A percentile compares a stretch with the other conserved stretches of the same genome.
These are phyloP conservation scores for Ogataea pini DNA, from an alignment of 805 yeast species.

Conservation along the genomic window DNA sequence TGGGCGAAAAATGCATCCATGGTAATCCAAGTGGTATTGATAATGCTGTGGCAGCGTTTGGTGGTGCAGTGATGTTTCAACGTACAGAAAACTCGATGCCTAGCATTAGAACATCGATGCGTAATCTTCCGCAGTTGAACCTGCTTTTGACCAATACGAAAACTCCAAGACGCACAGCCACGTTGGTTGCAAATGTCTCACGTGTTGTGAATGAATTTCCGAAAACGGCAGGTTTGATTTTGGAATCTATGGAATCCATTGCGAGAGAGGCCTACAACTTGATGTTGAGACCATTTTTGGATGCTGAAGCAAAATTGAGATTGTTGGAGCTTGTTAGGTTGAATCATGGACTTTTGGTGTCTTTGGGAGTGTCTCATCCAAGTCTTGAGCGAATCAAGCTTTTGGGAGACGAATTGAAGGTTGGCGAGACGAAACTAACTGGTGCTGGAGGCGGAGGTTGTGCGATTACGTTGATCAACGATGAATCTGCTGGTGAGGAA, in stretches of 20 bases:
- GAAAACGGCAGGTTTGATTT: conserved; percentile 52
- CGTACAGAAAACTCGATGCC: conserved; percentile 58
- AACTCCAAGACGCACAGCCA: conserved; percentile 86
- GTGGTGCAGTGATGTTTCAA: conserved; percentile 93
- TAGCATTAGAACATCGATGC: conserved; percentile 64
- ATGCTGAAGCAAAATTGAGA: conserved; percentile 39
- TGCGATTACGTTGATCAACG: conserved; percentile 79
- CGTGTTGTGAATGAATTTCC: conserved; percentile 54
- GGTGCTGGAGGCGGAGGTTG: conserved; percentile 99
- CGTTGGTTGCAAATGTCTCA: conserved; percentile 76
- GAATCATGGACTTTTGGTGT: conserved; percentile 83
- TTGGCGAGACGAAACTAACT: conserved; percentile 91
- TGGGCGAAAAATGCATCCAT: conserved; percentile 94
- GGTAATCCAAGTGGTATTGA: conserved; percentile 98
- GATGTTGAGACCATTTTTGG: conserved; percentile 55
- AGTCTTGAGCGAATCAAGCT: conserved; percentile 74
- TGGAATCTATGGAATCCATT: conserved; percentile 75
- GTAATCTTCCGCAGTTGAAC: conserved; percentile 71
- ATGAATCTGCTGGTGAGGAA: conserved; percentile 39
- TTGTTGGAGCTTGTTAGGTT: conserved; percentile 68
- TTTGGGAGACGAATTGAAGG: conserved; percentile 56
- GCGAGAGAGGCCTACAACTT: conserved; percentile 71
- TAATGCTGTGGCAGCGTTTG: conserved; percentile 92
- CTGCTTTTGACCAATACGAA: conserved; percentile 80
- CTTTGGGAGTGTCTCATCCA: conserved; percentile 93